Conservation (phyloP, 257 asterid species). For the Solanum microdontum region DNA sequence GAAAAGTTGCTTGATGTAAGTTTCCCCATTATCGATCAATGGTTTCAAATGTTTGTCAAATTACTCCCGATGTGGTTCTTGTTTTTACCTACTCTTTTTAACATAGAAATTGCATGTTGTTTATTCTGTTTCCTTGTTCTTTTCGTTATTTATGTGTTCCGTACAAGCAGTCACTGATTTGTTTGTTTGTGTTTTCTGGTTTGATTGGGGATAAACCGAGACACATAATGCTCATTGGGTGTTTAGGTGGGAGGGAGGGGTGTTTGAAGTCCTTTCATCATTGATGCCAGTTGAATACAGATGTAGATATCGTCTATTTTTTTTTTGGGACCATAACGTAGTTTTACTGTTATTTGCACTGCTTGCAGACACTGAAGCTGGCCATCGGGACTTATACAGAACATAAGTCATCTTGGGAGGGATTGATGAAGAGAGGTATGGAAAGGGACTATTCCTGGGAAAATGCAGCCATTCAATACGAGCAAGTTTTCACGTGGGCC, state of each 20-base stretch:
- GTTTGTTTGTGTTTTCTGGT: neutral
- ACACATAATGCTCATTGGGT: neutral
- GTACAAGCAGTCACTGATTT: neutral
- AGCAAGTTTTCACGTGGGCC: slow-evolving; percentile 80
- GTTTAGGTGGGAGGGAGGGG: neutral
- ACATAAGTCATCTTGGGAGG: slow-evolving; percentile 77
- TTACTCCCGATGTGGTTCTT: neutral
- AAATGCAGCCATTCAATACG: slow-evolving; percentile 74
- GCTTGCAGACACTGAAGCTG: slow-evolving; percentile 42
- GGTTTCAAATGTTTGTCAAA: neutral
- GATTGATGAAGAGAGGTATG: slow-evolving; percentile 87
- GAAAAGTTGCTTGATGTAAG: slow-evolving; percentile 70
- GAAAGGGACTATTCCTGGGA: slow-evolving; percentile 77
- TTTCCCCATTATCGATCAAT: neutral
- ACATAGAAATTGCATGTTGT: neutral
- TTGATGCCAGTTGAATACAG: neutral
- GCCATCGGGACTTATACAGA: slow-evolving; percentile 52
- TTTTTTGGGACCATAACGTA: neutral
- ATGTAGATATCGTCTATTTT: neutral
- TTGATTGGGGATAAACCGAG: neutral
- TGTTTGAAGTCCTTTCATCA: neutral
- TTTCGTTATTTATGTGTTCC: neutral
- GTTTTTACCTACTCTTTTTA: neutral
- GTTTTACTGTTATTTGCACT: neutral
- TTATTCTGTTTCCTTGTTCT: neutral